Conservation (phyloP, 73 alveolate species). For the Effrenium voratum region DNA sequence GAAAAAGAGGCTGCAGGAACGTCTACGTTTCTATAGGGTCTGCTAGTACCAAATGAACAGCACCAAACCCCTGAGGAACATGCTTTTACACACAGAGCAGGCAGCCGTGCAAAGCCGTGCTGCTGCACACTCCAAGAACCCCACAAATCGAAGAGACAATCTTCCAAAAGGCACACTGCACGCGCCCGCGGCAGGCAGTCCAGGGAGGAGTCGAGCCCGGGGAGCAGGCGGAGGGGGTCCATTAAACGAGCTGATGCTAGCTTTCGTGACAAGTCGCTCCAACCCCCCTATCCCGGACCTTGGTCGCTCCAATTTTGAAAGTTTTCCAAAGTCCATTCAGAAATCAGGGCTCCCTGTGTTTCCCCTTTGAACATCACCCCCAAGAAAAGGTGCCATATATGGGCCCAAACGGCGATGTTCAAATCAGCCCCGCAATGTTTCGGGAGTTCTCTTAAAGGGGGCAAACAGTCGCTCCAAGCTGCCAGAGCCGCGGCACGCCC, state of each 20-base stretch:
- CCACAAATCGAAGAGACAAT: neutral
- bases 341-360: neutral
- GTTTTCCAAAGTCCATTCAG: neutral
- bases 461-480: neutral
- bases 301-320: too few relatives aligned
- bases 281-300: neutral
- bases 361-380: neutral
- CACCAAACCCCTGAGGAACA: neutral
- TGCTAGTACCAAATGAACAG: neutral
- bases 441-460: neutral
- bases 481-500: slow-evolving; percentile 3
- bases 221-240: too few relatives aligned
- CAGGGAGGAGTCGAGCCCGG: neutral
- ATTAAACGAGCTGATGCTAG: too few relatives aligned
- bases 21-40: neutral
- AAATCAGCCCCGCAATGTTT: neutral
- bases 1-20: neutral
- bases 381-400: neutral
- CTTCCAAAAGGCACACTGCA: neutral
- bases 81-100: neutral
- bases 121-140: neutral
- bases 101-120: neutral
- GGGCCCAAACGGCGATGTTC: neutral
- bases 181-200: neutral
- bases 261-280: neutral